A percentile compares a stretch with the other conserved stretches of the same genome.
Conservation (phyloP, 257 asterid species). For the Solanum peruvianum region DNA sequence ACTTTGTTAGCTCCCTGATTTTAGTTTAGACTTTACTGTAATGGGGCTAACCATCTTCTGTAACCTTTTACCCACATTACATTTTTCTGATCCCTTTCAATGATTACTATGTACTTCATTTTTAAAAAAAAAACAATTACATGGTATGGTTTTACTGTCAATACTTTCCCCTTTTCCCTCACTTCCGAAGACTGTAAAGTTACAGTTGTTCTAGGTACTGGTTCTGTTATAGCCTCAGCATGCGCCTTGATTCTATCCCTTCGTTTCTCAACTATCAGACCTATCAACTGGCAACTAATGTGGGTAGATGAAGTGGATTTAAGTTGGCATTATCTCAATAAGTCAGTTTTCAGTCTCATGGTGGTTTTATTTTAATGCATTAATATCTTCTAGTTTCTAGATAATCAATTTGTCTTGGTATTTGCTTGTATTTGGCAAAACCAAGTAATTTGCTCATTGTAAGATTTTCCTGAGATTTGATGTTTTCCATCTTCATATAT, state of each 20-base stretch:
- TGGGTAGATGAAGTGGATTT: neutral
- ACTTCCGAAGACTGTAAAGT: neutral
- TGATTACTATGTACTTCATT: neutral
- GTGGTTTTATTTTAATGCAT: neutral
- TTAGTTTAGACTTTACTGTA: neutral
- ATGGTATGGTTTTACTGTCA: neutral
- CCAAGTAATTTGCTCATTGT: neutral
- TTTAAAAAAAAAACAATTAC: neutral
- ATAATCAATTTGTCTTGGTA: neutral
- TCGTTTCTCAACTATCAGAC: neutral
- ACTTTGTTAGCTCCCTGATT: neutral
- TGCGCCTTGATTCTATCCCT: neutral
- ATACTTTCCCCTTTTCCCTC: neutral
- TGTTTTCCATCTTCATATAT: neutral
- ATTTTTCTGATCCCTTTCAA: neutral
- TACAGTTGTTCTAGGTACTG: neutral
- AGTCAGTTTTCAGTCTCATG: neutral
- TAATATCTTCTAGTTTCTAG: neutral
- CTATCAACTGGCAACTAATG: neutral
- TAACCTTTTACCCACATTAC: neutral
- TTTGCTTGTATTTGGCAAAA: neutral
- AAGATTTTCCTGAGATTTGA: neutral
- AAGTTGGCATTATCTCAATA: neutral
- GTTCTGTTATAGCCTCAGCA: neutral
- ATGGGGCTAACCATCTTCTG: neutral